Base-by-base conservation (phyloP, 78 protist genomes). In the Guillardia theta region DNA sequence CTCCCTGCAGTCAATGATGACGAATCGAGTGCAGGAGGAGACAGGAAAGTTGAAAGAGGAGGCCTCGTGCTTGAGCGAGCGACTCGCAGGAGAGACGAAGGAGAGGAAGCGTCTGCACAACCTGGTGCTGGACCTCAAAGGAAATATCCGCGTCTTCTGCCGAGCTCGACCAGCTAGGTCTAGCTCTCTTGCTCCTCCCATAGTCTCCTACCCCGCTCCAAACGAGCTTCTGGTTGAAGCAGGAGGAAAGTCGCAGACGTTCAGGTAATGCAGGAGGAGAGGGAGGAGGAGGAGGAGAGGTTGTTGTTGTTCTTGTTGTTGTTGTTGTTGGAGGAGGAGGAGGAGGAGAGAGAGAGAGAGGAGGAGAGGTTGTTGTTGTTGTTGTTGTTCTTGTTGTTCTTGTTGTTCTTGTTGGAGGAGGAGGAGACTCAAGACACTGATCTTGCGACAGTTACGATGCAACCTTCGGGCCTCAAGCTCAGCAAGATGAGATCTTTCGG, bases 101-200 rank as follows among this genome's bases (percentile, higher is more conserved):
- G 90, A 78, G 50, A 45, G 90, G 48, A 44, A 36, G 48, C 18
- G 90, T 46, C 90, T 78, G 33, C 90, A 78, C 90, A 78, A 78
- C 8, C 90, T 43, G 90, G 83, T 78, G 47, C 50, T 78, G 48
- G 90, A 78, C 30, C 50, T 78, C 44, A 18, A 36, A n/a, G 98
- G 98, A 37, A 96, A 95, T 53, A 97, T 97, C 87, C 95, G 99
- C 46, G 99, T 98, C 30, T 95, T 94, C 93, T 96, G 98, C 95
- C 94, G 99, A 33, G 39, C 96, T 18, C 96, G 97, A 18, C 99
- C 99, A 22, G 41, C 83, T 0, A 4, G 39, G 27, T 30, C 70
- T 15, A 50, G 58, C 58, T 8, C 70, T 0, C 70, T 24, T 6
- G 70, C 70, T n/a, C n/a, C n/a, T n/a, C n/a, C n/a, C n/a, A n/a